These are phyloP conservation scores for Malania oleifera DNA, from an alignment of 164 flowering plant genomes.

Conservation along the genomic window DNA sequence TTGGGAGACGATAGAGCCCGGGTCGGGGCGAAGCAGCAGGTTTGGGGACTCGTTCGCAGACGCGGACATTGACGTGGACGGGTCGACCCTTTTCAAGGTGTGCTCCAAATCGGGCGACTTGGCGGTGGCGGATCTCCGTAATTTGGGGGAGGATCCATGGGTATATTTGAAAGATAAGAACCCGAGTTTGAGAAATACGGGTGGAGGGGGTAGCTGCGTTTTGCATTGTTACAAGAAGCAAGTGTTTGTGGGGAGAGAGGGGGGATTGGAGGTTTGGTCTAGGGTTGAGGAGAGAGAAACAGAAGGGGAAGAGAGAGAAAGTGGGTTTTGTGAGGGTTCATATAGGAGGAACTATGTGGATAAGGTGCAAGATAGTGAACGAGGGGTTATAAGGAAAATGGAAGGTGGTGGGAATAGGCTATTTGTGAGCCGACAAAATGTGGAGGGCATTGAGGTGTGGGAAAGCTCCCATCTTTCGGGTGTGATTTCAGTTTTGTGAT, in stretches of 20 bases:
- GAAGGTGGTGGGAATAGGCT: conserved; percentile 86
- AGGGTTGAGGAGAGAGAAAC: conserved; percentile 23
- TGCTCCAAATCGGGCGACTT: conserved; percentile 87
- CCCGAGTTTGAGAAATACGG: conserved; percentile 44
- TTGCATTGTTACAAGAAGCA: conserved; percentile 70
- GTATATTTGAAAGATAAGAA: conserved; percentile 76
- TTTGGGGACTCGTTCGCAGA: conserved; percentile 85
- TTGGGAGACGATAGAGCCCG: conserved; percentile 93
- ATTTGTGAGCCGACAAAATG: conserved; percentile 71
- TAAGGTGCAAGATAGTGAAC: conserved; percentile 41
- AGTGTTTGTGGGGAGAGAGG: conserved; percentile 70
- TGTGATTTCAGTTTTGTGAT: conserved; percentile 18
- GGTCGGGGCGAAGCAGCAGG: conserved; percentile 84
- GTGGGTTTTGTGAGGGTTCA: conserved; percentile 16
- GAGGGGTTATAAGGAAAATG: conserved; percentile 60
- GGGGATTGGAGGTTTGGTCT: conserved; percentile 84
- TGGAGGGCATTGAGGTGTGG: conserved; percentile 94
- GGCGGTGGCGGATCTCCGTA: conserved; percentile 72
- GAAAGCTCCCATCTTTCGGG: conserved; percentile 59
- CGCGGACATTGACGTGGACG: conserved; percentile 57
- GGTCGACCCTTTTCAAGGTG: conserved; percentile 50
- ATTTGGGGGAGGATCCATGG: conserved; percentile 85
- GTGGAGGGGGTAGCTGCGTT: conserved; percentile 26
- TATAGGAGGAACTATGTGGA: conserved; percentile 81
- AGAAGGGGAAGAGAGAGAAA: conserved; percentile 18